These are phyloP conservation scores for Lathyrus aphaca DNA, from an alignment of 306 rosid genomes.

Conservation along the genomic window DNA sequence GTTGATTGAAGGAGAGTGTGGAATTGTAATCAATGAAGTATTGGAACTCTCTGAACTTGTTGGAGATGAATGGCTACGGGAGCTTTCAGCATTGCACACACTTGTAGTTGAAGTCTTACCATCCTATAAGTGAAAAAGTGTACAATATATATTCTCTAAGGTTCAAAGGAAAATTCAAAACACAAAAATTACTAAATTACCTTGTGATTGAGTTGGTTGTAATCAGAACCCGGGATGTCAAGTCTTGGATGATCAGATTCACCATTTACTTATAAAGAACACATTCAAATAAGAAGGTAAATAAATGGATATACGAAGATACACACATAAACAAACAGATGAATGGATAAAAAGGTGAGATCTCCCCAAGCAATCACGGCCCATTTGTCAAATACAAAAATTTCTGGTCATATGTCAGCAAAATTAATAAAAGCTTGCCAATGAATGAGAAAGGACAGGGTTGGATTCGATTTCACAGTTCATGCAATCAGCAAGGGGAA, in stretches of 20 bases:
- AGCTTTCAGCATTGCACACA: conserved; percentile 34
- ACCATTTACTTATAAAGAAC: conserved; percentile 53
- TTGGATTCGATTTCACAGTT: neutral
- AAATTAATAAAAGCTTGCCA: no score
- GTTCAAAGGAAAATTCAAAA: conserved; percentile 29
- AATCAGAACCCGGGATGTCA: conserved; percentile 57
- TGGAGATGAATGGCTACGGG: conserved; percentile 24
- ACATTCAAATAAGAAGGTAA: neutral
- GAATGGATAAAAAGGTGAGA: no score
- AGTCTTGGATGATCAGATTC: conserved; percentile 65
- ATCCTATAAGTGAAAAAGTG: conserved; percentile 43
- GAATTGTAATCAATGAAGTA: conserved; percentile 28
- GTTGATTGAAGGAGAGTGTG: conserved; percentile 58
- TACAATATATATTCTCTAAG: conserved; percentile 22
- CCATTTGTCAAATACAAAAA: no score
- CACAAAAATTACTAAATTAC: conserved; percentile 47
- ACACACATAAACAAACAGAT: no score
- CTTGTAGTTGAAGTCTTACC: conserved; percentile 44
- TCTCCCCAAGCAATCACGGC: no score
- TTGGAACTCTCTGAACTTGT: conserved; percentile 40
- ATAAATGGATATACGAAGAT: no score
- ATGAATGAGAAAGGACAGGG: neutral
- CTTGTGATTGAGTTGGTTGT: conserved; percentile 48
- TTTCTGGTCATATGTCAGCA: no score
- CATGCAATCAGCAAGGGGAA: neutral